phyloP scores from a whole-genome alignment of 164 flowering plant genomes.

The Aristolochia fimbriata region DNA sequence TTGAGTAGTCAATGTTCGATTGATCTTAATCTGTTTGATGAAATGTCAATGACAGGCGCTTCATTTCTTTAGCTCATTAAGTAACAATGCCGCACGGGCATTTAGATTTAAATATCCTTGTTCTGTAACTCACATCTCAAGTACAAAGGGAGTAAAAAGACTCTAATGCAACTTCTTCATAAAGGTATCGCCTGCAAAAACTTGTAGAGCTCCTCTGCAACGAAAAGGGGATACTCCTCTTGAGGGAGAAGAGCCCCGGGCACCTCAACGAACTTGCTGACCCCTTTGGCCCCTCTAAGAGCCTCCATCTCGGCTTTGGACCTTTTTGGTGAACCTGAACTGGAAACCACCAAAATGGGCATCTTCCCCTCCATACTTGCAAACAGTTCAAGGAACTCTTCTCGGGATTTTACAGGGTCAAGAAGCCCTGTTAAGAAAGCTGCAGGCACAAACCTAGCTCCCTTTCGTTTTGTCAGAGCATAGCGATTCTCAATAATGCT shows the following conservation, averaged over 20 bases:
- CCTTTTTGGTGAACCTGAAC: constrained; percentile 66
- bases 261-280: constrained; percentile 71
- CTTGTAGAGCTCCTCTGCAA: constrained; percentile 64
- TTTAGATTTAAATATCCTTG: no score
- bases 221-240: constrained; percentile 70
- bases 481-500: constrained; percentile 59
- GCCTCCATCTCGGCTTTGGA: constrained; percentile 96
- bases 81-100: no score
- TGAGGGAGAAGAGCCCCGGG: constrained; percentile 94
- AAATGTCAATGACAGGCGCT: no score
- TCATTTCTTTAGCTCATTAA: no score
- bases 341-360: constrained; percentile 60
- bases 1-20: no score
- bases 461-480: constrained; percentile 62
- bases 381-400: constrained; percentile 67
- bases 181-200: constrained; percentile 46
- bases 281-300: constrained; percentile 73
- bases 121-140: no score
- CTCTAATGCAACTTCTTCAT: neutral
- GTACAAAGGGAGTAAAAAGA: no score
- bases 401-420: constrained; percentile 74
- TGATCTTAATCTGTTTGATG: no score
- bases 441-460: constrained; percentile 91
- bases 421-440: constrained; percentile 93
- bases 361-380: constrained; percentile 50